Percentiles rank a stretch among this genome's conserved stretches.
Conservation (phyloP, 106 monocot genomes). For the Triglochin maritima region DNA sequence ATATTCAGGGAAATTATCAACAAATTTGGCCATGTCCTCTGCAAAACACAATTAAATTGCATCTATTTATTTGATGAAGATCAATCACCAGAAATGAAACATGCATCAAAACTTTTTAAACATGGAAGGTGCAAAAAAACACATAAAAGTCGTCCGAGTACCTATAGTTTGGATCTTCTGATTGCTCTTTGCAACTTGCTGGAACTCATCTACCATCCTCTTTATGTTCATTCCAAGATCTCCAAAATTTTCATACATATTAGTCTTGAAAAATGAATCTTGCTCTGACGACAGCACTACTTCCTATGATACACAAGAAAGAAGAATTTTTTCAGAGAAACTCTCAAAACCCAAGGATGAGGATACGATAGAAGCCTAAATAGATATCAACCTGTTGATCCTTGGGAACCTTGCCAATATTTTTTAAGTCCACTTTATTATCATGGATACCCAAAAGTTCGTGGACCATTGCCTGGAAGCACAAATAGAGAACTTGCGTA, state of each 20-base stretch:
- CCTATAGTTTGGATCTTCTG: slow-evolving; percentile 97
- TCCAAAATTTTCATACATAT: slow-evolving; percentile 98
- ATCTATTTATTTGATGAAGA: background rate
- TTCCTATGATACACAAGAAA: slow-evolving; percentile 35
- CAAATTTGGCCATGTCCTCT: slow-evolving; percentile 99
- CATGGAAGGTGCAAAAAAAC: background rate
- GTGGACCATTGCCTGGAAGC: slow-evolving; percentile 89
- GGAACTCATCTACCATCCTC: slow-evolving; percentile 98
- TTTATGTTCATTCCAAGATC: slow-evolving; percentile 99
- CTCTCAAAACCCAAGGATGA: background rate
- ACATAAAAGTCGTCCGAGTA: background rate
- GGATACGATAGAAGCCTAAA: slow-evolving; percentile 1
- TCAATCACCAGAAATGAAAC: background rate
- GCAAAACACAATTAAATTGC: slow-evolving; percentile 3
- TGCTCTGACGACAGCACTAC: slow-evolving; percentile 93
- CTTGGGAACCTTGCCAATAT: slow-evolving; percentile 57
- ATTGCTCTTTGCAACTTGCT: slow-evolving; percentile 92
- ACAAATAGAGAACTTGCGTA: background rate
- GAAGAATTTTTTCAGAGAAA: background rate
- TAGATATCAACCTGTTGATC: slow-evolving; percentile 71
- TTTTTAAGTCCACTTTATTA: slow-evolving; percentile 85
- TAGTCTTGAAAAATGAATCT: slow-evolving; percentile 88
- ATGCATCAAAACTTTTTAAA: background rate
- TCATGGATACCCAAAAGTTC: slow-evolving; percentile 87
- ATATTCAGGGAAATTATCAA: slow-evolving; percentile 93